phyloP scores from a whole-genome alignment of 345 rosid genomes.

The Firmiana major region DNA sequence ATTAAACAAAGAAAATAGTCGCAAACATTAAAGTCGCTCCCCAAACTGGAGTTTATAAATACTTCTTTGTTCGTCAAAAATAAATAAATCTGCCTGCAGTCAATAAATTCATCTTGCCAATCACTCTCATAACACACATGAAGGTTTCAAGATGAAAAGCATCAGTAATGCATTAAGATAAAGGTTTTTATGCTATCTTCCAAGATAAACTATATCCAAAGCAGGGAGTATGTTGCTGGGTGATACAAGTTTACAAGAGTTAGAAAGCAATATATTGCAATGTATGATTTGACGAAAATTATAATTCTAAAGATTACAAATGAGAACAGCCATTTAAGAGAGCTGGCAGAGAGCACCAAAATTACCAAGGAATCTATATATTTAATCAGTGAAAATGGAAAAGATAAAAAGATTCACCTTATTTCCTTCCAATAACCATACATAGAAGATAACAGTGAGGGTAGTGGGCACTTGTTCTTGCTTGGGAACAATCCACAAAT shows the following conservation, averaged over 20 bases:
- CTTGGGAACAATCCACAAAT: constrained; percentile 79
- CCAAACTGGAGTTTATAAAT: not conserved
- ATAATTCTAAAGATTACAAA: not conserved
- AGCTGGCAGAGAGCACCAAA: not conserved
- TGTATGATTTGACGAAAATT: not conserved
- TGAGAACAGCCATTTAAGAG: not conserved
- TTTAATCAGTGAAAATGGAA: not conserved
- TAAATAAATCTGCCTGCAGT: not conserved
- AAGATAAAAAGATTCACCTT: constrained; percentile 41
- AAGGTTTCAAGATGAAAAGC: not conserved
- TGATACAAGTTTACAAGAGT: not conserved
- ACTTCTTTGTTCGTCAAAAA: not conserved
- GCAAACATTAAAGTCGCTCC: not conserved
- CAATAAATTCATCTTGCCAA: not conserved
- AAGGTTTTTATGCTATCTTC: not conserved
- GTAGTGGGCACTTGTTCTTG: constrained; percentile 80
- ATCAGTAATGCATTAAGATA: not conserved
- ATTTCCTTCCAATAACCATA: constrained; percentile 64
- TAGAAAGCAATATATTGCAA: not conserved
- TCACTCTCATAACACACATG: not conserved
- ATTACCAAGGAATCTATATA: not conserved
- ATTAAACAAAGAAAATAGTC: not conserved
- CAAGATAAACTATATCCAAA: not conserved
- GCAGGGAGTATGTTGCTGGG: not conserved
- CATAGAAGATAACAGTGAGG: constrained; percentile 85